Evolutionary conservation across 2,329 filamentous ascomycete genomes (phyloP), one percentile per base, ranked within the genome.

Genomic region (Pseudovirgaria hyperparasitica): DNA sequence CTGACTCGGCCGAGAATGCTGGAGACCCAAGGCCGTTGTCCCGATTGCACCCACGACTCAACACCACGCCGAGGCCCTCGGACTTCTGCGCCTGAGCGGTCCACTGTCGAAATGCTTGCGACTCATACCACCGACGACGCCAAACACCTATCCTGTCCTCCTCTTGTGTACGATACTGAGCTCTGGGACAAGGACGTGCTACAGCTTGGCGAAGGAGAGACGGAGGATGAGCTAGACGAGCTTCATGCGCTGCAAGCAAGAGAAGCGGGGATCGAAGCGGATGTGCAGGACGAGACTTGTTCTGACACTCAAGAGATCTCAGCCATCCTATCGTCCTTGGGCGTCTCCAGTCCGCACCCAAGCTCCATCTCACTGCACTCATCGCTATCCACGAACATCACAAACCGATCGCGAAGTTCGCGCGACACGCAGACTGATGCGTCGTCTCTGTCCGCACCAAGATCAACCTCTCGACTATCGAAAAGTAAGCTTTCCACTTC

Each of bases 301-400:
- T 38, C 44, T 6, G 36, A 35, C 9, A 29, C 36, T 19, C 34
- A 40, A 17, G 35, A 40, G 8, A 32, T 44, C 6, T 42, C 45
- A 4, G 40, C 43, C 16, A 42, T 46, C n/a, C 31, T 47, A 11
- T 50, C 48, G 6, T 44, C 43, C 24, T 32, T 45, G 21, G 51
- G 45, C 5, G 29, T 45, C 16, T 40, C 43, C 16, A 52, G 45
- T 33, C 48, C 45, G 19, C 36, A 39, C 16, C 32, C 44, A 19
- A 52, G 47, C 32, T 48, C 45, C n/a, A 34, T 46, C 11, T 52
- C 49, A 9, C 36, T 52, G 5, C 47, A 45, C 24, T 53, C 49
- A 21, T 50, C 49, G 2, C 48, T 52, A 17, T 54, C 47, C 5
- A 52, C 50, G 7, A 39, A 42, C 33, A 34, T 45, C 21, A 52